Base-by-base conservation (phyloP, 148 eudicot genomes). In the Fallopia convolvulus region DNA sequence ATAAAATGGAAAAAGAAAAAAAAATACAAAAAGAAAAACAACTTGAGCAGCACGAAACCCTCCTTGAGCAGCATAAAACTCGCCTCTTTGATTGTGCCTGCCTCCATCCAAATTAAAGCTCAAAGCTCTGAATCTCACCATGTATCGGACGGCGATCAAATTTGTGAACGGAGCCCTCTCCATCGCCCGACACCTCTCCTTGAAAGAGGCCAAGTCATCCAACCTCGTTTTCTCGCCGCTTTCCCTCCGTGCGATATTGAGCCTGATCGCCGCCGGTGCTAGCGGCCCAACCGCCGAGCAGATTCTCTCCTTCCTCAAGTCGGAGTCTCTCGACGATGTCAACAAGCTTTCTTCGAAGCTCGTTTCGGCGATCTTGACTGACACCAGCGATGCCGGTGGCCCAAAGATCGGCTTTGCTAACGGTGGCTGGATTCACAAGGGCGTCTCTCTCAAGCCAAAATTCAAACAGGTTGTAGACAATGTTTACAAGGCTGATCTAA, bases 151-250 rank as follows among this genome's bases (percentile, higher is more conserved):
- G n/a, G n/a, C n/a, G n/a, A n/a, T n/a, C n/a, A n/a, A n/a, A n/a
- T n/a, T n/a, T n/a, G n/a, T n/a, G n/a, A n/a, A n/a, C n/a, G n/a
- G n/a, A n/a, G n/a, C n/a, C 0, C 70, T 88, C 0, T 13, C 46
- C 21, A 74, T 92, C 8, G 79, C 92, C 6, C 77, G 70, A 68
- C 85, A 82, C 58, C 70, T 89, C 9, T 70, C 81, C 9, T 36
- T 71, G 5, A 68, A 39, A 11, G 79, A n/a, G n/a, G n/a, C n/a
- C n/a, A n/a, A n/a, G 80, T 6, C 81, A 41, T 11, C 81, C n/a
- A 94, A 94, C 86, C 26, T 82, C 11, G 91, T 92, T 0, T 86
- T 88, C 84, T 94, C 97, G 5, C 98, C 97, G 0, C 83, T 87
- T 0, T 94, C 97, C 3, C 77, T 92, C 81, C 92, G 88, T 39